Evolutionary conservation across 108 stramenopile genomes (phyloP).

Genomic region (Parietichytrium sp.): DNA sequence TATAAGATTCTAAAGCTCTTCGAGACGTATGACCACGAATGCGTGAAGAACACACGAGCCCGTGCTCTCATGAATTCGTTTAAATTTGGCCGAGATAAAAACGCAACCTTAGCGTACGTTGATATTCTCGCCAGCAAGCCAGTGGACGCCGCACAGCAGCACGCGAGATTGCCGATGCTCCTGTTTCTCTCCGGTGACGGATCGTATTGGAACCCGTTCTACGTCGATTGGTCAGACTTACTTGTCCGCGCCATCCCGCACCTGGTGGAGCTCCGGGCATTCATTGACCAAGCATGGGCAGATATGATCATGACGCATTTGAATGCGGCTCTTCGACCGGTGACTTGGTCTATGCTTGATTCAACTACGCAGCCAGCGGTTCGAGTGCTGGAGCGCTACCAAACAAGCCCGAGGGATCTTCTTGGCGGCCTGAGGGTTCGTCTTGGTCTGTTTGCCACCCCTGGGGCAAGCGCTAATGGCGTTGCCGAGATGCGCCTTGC

Average conservation of each 20-base stretch:
- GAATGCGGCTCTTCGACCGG: slow-evolving; percentile 3
- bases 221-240: not conserved
- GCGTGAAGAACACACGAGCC: not conserved
- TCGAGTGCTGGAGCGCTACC: slow-evolving; percentile 26
- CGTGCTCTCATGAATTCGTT: slow-evolving; percentile 36
- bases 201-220: not conserved
- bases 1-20: not conserved
- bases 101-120: not conserved
- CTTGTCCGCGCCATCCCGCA: slow-evolving; percentile 8
- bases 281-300: slow-evolving; percentile 19
- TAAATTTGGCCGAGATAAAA: slow-evolving; percentile 15
- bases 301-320: not conserved
- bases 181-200: slow-evolving; percentile 19
- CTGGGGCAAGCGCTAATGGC: too few species aligned
- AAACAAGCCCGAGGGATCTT: not conserved
- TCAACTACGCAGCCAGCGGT: not conserved
- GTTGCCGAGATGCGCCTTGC: too few species aligned
- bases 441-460: not conserved
- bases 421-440: slow-evolving; percentile 20
- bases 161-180: not conserved
- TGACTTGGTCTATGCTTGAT: not conserved
- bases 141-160: not conserved
- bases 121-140: slow-evolving; percentile 24
- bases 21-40: slow-evolving; percentile 18
- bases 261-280: slow-evolving; percentile 12